Conservation (phyloP, 1,284 basidiomycete species). For the Binderoboletus segoi region DNA sequence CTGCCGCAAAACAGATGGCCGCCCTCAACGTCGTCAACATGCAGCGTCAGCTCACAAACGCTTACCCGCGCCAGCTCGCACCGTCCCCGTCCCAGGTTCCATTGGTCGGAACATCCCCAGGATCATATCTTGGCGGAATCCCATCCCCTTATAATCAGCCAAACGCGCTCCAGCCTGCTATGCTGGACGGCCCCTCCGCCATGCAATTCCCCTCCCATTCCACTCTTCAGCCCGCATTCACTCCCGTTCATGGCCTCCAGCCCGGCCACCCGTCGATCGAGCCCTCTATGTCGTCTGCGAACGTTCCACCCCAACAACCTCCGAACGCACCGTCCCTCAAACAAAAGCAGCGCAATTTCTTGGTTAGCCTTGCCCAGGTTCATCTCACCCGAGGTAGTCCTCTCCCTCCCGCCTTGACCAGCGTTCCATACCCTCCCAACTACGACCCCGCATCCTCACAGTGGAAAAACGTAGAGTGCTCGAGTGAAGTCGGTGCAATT, state of each 20-base stretch:
- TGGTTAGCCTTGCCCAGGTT: slow-evolving; percentile 56
- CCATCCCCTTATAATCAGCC: slow-evolving; percentile 43
- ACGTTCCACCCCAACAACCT: slow-evolving; percentile 32
- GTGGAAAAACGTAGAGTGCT: slow-evolving; percentile 65
- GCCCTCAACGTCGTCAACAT: slow-evolving; percentile 65
- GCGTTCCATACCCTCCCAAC: slow-evolving; percentile 49
- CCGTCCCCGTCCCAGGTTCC: slow-evolving; percentile 30
- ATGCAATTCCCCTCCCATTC: slow-evolving; percentile 36
- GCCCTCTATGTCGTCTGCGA: slow-evolving; percentile 42
- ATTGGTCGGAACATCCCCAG: slow-evolving; percentile 63
- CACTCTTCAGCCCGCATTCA: slow-evolving; percentile 29
- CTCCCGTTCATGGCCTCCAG: slow-evolving; percentile 33
- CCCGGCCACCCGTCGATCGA: slow-evolving; percentile 46
- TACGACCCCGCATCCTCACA: slow-evolving; percentile 63
- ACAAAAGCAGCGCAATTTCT: slow-evolving; percentile 59
- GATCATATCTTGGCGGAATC: slow-evolving; percentile 65
- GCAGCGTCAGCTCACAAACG: slow-evolving; percentile 51
- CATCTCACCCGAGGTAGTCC: slow-evolving; percentile 58
- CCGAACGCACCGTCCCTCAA: slow-evolving; percentile 37
- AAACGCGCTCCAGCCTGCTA: slow-evolving; percentile 42
- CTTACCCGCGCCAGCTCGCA: slow-evolving; percentile 51
- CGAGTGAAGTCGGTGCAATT: slow-evolving; percentile 58
- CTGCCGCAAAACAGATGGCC: slow-evolving; percentile 75
- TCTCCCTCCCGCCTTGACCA: slow-evolving; percentile 67
- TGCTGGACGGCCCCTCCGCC: slow-evolving; percentile 23